Percentiles rank a stretch among this genome's conserved stretches.
Evolutionary conservation across 495 filamentous ascomycete genomes (phyloP).

Genomic region (Podospora tetraspora): DNA sequence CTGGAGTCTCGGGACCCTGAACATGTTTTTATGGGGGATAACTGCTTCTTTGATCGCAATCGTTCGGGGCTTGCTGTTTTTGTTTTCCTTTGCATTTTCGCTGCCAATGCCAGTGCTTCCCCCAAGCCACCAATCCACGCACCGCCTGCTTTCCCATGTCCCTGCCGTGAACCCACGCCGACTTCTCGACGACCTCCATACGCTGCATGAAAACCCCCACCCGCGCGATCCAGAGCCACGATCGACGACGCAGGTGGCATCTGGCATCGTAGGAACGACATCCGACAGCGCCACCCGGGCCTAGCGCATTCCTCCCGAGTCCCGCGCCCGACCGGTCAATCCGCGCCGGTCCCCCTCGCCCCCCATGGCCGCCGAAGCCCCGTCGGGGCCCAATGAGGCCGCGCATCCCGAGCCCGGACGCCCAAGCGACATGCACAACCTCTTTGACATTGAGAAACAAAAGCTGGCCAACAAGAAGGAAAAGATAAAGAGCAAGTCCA

Average conservation of each 20-base stretch:
- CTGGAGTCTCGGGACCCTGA: not conserved
- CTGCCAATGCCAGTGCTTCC: not conserved
- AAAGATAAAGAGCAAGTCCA: conserved; percentile 53
- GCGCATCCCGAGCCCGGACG: not conserved
- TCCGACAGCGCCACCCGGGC: too few species aligned
- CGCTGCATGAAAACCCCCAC: not conserved
- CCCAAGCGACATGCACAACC: conserved; percentile 32
- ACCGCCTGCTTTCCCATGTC: not conserved
- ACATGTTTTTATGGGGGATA: not conserved
- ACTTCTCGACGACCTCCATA: not conserved
- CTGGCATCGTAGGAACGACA: not conserved
- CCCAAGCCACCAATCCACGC: not conserved
- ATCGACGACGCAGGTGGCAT: not conserved
- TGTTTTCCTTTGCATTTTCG: not conserved
- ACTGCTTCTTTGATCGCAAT: not conserved
- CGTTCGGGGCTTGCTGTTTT: too few species aligned
- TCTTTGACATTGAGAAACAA: conserved; percentile 52
- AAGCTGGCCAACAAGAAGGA: conserved; percentile 50
- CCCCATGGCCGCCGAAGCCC: not conserved
- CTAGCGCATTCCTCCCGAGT: too few species aligned
- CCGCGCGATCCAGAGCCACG: not conserved
- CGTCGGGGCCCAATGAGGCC: not conserved
- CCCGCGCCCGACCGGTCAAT: too few species aligned
- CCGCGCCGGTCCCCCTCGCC: not conserved
- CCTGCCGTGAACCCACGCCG: not conserved